Evolutionary conservation across 2,329 filamentous ascomycete species (phyloP), one percentile per base, ranked within the genome.

Genomic region (Chalaropsis thielavioides): DNA sequence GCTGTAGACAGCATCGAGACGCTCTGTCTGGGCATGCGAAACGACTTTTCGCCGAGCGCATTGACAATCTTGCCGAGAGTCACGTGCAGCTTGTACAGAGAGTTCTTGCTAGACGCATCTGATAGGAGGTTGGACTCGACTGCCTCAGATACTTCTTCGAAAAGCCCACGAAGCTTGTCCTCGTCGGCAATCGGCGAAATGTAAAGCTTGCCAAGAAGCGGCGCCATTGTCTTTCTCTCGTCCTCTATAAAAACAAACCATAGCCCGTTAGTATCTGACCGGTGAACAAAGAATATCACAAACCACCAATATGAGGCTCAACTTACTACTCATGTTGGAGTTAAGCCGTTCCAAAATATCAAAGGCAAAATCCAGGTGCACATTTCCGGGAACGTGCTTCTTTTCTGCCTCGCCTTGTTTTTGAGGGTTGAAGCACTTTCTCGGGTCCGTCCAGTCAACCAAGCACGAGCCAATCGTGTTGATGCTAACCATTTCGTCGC

Each of bases 391-490:
- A 17, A 89, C 81, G 62, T 77, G 79, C 76, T 81, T 86, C 74
- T 83, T 86, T 63, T 82, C 80, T 0, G 78, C 78, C 61, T 88
- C 83, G n/a, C 63, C 62, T 1, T 80, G 71, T 0, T 76, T 70
- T 3, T 75, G 77, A 69, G 77, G 80, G 65, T 73, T 81, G 75
- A 76, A 88, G 76, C 77, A 89, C 74, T 95, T 92, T 61, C 92
- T 81, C 44, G 92, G 91, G 73, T 97, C 92, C 0, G 92, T 97
- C 94, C 92, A 97, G 73, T 97, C 92, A 0, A 92, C 84, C 7
- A 97, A 77, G 71, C 91, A 92, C 2, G 89, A 85, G 0, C 89
- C 90, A 66, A 95, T 89, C 2, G 86, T 83, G 54, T 83, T 81
- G 69, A 95, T 81, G 70, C 86, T 85, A 8, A 92, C 88, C 84